phyloP scores from a whole-genome alignment of 768 basidiomycete genomes.

The Pisolithus marmoratus region DNA sequence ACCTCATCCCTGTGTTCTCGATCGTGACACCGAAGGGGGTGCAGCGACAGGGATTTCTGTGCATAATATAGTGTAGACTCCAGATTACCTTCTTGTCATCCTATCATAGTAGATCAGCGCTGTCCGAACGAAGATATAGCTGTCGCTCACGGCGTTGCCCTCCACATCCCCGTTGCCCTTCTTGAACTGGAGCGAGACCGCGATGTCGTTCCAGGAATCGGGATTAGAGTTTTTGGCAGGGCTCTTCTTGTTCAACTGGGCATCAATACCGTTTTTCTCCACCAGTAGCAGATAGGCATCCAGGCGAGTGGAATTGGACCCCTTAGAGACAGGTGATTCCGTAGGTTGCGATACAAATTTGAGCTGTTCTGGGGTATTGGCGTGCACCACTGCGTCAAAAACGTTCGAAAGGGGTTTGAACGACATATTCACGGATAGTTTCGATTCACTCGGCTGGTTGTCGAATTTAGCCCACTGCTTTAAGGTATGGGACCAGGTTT shows the following conservation, averaged over 20 bases:
- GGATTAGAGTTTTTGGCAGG: not conserved
- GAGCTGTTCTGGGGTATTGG: not conserved
- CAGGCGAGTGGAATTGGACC: not conserved
- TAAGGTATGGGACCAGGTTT: too few species aligned
- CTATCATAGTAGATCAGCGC: not conserved
- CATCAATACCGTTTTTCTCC: not conserved
- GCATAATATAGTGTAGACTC: conserved; percentile 19
- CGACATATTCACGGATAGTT: too few species aligned
- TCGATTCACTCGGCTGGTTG: too few species aligned
- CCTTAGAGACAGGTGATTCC: not conserved
- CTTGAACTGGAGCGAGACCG: not conserved
- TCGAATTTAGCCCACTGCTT: too few species aligned
- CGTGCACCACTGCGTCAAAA: not conserved
- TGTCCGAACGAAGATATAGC: not conserved
- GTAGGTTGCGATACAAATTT: not conserved
- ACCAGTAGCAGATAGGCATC: not conserved
- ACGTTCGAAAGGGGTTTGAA: not conserved
- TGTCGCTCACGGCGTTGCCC: not conserved
- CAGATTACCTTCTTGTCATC: conserved; percentile 11
- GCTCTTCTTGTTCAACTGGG: too few species aligned
- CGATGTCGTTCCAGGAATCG: not conserved
- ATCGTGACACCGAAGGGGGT: conserved; percentile 21
- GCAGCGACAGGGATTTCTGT: conserved; percentile 18
- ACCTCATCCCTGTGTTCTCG: conserved; percentile 14
- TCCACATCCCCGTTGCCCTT: not conserved